phyloP scores from a whole-genome alignment of 1,284 basidiomycete genomes.

The Boletus calvinii region DNA sequence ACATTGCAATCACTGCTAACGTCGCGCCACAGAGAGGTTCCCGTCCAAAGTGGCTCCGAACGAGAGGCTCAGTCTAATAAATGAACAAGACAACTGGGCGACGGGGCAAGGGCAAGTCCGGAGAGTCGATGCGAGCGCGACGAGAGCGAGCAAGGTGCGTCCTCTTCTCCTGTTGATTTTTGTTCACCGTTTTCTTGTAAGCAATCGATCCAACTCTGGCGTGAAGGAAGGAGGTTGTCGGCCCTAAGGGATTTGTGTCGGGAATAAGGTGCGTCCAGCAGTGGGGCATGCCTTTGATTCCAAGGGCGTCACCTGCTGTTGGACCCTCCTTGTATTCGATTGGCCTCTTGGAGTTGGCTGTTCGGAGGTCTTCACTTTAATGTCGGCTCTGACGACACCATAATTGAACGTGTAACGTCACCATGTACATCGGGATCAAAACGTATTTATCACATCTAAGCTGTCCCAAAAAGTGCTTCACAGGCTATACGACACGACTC shows the following conservation, averaged over 20 bases:
- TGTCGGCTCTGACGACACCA: neutral
- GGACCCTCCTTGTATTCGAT: slow-evolving; percentile 21
- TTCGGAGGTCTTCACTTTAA: neutral
- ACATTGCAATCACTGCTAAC: neutral
- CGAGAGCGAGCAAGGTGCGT: neutral
- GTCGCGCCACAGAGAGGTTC: neutral
- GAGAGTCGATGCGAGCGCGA: neutral
- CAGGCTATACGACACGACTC: neutral
- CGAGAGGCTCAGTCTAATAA: slow-evolving; percentile 7
- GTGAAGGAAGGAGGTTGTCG: no score
- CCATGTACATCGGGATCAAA: no score
- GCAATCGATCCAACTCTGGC: no score
- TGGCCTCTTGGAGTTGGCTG: neutral
- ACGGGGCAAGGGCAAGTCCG: neutral
- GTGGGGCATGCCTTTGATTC: slow-evolving; percentile 15
- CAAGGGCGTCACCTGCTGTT: slow-evolving; percentile 18
- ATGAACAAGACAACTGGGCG: neutral
- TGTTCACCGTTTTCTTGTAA: neutral
- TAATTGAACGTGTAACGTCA: no score
- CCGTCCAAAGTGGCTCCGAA: slow-evolving; percentile 13
- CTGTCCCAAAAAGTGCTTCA: no score
- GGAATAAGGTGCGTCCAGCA: slow-evolving; percentile 29
- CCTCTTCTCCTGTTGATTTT: neutral
- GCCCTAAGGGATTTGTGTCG: neutral
- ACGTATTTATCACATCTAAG: no score